Base-by-base conservation (phyloP, 208 protist genomes). In the Trypanosomatidae sp. region DNA sequence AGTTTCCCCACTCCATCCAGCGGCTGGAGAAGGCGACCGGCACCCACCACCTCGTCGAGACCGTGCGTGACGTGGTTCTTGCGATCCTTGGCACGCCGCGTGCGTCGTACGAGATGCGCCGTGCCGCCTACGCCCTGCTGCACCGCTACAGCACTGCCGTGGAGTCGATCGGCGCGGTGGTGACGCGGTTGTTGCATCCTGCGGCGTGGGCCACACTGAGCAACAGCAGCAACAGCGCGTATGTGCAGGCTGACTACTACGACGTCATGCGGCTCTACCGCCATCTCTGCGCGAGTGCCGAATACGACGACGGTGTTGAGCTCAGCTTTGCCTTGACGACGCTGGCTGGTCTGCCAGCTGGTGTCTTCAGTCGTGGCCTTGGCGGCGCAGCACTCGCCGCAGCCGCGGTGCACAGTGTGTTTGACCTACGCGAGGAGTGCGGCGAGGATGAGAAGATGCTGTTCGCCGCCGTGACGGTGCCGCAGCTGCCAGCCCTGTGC, bases 1-100 rank as follows among this genome's bases (percentile, higher is more conserved):
- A 15, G 19, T 72, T 80, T 12, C 76, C 76, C 5, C 76, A 80
- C 49, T 74, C 76, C 13, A 50, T 80, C 19, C 76, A 80, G 66
- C 55, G 36, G 1, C 47, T 80, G 3, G 69, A 80, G 58, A 2
- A 47, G 36, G 53, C 46, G 22, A 80, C 76, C 13, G 65, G 70
- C 25, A 46, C 55, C 33, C 52, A 0, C 3, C 53, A 72, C 12
- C 64, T 80, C 49, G 70, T 80, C 22, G 46, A 50, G 8, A 30
- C 62, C 2, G 76, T 75, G 17, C 52, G 39, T 28, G 28, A 53
- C 3, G 56, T 75, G 1, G 65, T 76, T 15, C 66, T 66, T 10
- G 62, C 70, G 28, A 59, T 80, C 15, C 3, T 72, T 1, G 36
- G 10, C 5, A 55, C 52, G 1, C 66, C 69, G 22, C 9, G n/a